These are phyloP conservation scores for Aspergillus novoparasiticus DNA, from an alignment of 2,329 filamentous ascomycete genomes.

Conservation along the genomic window DNA sequence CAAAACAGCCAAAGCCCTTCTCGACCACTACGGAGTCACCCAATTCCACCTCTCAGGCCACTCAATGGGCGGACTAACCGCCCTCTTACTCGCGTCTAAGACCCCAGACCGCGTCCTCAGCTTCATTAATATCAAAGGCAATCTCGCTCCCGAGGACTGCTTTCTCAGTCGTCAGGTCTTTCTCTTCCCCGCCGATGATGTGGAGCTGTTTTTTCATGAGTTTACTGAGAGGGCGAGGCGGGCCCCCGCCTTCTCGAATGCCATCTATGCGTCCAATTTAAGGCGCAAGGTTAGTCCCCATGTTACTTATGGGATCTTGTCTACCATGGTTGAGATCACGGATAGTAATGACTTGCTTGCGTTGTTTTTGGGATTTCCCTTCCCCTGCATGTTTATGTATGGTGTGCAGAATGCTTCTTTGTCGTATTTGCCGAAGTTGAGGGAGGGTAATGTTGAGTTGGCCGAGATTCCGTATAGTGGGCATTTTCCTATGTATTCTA, in stretches of 20 bases:
- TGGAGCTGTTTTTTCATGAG: slow-evolving; percentile 19
- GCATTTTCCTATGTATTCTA: slow-evolving; percentile 33
- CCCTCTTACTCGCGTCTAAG: slow-evolving; percentile 22
- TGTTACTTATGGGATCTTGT: slow-evolving; percentile 25
- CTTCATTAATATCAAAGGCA: slow-evolving; percentile 29
- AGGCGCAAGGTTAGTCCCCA: slow-evolving; percentile 18
- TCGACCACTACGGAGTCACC: slow-evolving; percentile 22
- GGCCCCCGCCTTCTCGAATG: slow-evolving; percentile 14
- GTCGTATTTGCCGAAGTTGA: slow-evolving; percentile 23
- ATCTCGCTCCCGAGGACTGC: slow-evolving; percentile 29
- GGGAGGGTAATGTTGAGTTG: slow-evolving; percentile 22
- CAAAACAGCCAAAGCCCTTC: slow-evolving; percentile 22
- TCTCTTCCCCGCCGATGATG: slow-evolving; percentile 16
- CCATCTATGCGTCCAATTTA: slow-evolving; percentile 25
- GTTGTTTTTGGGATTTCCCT: slow-evolving; percentile 19
- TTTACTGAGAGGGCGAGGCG: slow-evolving; percentile 23
- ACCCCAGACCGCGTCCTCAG: slow-evolving; percentile 21
- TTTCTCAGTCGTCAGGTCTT: slow-evolving; percentile 31
- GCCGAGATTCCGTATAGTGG: slow-evolving; percentile 25
- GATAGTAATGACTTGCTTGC: slow-evolving; percentile 23
- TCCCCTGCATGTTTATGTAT: slow-evolving; percentile 28
- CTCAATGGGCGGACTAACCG: slow-evolving; percentile 30
- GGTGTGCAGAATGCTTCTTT: slow-evolving; percentile 23
- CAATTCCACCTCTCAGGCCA: slow-evolving; percentile 29
- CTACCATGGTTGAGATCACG: slow-evolving; percentile 27